Evolutionary conservation across 2,329 filamentous ascomycete genomes (phyloP).

Genomic region (Cladosporium sp.): DNA sequence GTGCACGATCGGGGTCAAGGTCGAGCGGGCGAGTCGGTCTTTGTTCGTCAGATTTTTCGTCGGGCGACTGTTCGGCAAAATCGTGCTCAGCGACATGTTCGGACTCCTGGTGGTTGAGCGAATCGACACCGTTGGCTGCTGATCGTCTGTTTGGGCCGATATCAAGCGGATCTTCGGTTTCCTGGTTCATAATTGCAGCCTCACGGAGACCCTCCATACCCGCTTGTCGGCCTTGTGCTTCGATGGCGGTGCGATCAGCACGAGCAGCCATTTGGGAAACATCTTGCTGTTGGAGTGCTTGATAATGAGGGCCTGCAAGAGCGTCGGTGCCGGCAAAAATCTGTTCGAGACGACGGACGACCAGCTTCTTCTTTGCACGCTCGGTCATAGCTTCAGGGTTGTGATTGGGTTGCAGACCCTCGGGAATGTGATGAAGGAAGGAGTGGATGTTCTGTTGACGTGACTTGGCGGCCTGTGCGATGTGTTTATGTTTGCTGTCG

Average conservation of each 20-base stretch:
- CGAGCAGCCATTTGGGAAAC: constrained; percentile 52
- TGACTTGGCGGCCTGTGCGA: constrained; percentile 26
- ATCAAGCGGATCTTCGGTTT: constrained; percentile 22
- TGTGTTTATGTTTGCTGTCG: constrained; percentile 23
- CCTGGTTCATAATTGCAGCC: constrained; percentile 41
- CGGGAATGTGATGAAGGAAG: constrained; percentile 69
- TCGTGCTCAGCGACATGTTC: constrained; percentile 15
- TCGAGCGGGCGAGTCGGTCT: constrained; percentile 72
- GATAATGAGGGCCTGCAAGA: constrained; percentile 41
- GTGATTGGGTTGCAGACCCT: constrained; percentile 61
- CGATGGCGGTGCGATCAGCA: constrained; percentile 39
- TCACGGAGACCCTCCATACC: constrained; percentile 42
- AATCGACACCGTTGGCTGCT: neutral
- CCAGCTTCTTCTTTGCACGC: constrained; percentile 69
- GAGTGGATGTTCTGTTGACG: constrained; percentile 60
- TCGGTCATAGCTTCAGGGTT: constrained; percentile 57
- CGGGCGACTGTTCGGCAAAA: constrained; percentile 14
- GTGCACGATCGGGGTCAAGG: constrained; percentile 71
- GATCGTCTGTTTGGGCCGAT: constrained; percentile 5
- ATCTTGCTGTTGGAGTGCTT: constrained; percentile 54
- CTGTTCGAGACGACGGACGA: constrained; percentile 72
- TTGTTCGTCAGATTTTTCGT: constrained; percentile 52
- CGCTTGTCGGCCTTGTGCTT: constrained; percentile 35
- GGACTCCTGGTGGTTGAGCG: neutral
- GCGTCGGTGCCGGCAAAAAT: constrained; percentile 70